Conservation (phyloP, 2,329 filamentous ascomycete genomes). For the Teratosphaeria nubilosa region DNA sequence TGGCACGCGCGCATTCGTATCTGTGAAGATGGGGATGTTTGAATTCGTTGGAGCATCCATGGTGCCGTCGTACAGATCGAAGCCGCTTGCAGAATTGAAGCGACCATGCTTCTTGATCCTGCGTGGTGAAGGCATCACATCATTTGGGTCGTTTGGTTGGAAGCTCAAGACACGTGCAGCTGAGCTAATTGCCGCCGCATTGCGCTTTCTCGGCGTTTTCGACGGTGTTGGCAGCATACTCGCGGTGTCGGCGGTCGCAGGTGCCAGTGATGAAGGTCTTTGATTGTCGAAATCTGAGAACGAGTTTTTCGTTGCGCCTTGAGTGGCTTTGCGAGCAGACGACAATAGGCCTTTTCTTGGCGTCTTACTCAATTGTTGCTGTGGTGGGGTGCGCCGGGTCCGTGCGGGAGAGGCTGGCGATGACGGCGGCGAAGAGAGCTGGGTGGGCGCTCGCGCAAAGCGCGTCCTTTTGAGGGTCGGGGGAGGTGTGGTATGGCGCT, state of each 20-base stretch:
- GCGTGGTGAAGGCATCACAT: conserved; percentile 49
- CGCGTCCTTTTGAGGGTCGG: conserved; percentile 27
- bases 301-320: conserved; percentile 1
- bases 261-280: conserved; percentile 12
- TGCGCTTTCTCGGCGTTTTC: conserved; percentile 53
- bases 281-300: conserved; percentile 10
- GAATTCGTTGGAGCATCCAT: conserved; percentile 28
- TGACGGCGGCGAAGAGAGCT: conserved; percentile 35
- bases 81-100: conserved; percentile 38
- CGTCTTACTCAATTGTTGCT: conserved; percentile 6
- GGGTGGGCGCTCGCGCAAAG: conserved; percentile 31
- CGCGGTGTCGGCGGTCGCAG: conserved; percentile 16
- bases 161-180: conserved; percentile 42
- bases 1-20: conserved; percentile 66
- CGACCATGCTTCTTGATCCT: conserved; percentile 30
- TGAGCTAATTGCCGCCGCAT: conserved; percentile 32
- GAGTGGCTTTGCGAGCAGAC: not conserved
- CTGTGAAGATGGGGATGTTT: conserved; percentile 61
- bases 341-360: conserved; percentile 7
- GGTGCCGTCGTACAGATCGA: conserved; percentile 42
- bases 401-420: conserved; percentile 27
- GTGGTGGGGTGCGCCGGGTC: not conserved
- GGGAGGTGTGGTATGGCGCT: conserved; percentile 14
- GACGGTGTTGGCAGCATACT: conserved; percentile 66
- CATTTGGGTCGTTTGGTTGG: conserved; percentile 50